Conservation (phyloP, 2,329 filamentous ascomycete species). For the Phialophora chinensis region DNA sequence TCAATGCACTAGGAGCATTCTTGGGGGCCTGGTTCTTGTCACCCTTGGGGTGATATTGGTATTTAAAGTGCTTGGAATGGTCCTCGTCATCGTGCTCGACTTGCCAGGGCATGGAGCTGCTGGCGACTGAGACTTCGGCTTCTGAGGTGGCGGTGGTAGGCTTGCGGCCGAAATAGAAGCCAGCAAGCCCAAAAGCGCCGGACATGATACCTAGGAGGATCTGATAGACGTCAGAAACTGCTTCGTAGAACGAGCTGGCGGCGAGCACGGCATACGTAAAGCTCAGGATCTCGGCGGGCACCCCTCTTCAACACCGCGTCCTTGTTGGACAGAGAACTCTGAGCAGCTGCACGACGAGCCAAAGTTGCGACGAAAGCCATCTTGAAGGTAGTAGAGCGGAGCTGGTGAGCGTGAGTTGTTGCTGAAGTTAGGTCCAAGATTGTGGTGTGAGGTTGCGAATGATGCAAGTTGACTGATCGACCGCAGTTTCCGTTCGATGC, state of each 20-base stretch:
- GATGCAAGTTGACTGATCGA: conserved; percentile 6
- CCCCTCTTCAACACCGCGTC: conserved; percentile 59
- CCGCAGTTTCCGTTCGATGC: conserved; percentile 13
- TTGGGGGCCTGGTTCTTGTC: conserved; percentile 75
- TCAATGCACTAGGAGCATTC: conserved; percentile 93
- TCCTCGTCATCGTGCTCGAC: conserved; percentile 66
- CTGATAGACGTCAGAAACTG: conserved; percentile 54
- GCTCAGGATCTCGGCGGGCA: conserved; percentile 73
- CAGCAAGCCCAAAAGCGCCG: conserved; percentile 82
- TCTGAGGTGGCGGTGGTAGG: conserved; percentile 87
- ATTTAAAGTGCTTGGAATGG: conserved; percentile 69
- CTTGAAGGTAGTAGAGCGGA: conserved; percentile 11
- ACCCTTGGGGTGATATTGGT: conserved; percentile 84
- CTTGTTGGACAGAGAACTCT: conserved; percentile 54
- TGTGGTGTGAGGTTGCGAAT: conserved; percentile 30
- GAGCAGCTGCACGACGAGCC: conserved; percentile 25
- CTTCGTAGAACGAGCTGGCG: neutral
- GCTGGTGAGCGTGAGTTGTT: conserved; percentile 7
- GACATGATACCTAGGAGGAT: conserved; percentile 91
- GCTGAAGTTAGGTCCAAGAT: conserved; percentile 8
- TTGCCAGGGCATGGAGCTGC: conserved; percentile 91
- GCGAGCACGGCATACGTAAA: conserved; percentile 64
- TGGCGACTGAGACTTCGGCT: conserved; percentile 73
- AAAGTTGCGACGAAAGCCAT: conserved; percentile 28
- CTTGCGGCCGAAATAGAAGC: conserved; percentile 79